Evolutionary conservation across 2,329 filamentous ascomycete genomes (phyloP).

Genomic region (Dothidotthia symphoricarpi): DNA sequence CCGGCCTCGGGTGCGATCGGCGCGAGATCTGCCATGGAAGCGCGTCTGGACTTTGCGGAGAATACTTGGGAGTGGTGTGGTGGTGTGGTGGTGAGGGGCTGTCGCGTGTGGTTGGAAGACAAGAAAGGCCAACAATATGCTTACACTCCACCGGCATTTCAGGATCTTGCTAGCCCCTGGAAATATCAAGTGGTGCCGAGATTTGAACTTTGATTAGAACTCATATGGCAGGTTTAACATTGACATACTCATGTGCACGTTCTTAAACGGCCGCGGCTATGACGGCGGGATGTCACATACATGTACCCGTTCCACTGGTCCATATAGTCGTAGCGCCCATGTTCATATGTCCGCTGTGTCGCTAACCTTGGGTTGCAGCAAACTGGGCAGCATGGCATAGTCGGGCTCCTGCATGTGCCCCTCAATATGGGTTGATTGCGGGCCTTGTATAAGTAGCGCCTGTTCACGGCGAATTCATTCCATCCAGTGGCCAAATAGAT

Average conservation of each 20-base stretch:
- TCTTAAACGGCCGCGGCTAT: conserved; percentile 24
- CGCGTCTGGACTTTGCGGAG: conserved; percentile 27
- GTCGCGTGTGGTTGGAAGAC: neutral
- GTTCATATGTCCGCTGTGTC: conserved; percentile 15
- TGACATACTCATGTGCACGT: neutral
- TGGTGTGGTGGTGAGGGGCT: conserved; percentile 24
- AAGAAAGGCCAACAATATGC: neutral
- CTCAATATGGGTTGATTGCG: conserved; percentile 11
- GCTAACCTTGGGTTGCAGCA: conserved; percentile 21
- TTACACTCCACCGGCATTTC: too few relatives aligned
- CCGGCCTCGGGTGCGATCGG: conserved; percentile 21
- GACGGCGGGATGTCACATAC: conserved; percentile 15
- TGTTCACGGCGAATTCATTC: too few relatives aligned
- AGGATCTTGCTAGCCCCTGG: too few relatives aligned
- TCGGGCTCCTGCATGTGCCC: conserved; percentile 13
- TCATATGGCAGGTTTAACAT: too few relatives aligned
- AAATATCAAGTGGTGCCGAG: too few relatives aligned
- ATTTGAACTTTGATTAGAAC: too few relatives aligned
- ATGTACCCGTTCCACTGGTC: conserved; percentile 26
- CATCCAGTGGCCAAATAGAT: too few relatives aligned
- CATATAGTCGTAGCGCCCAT: conserved; percentile 11
- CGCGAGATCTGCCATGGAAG: conserved; percentile 24
- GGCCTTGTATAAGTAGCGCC: neutral
- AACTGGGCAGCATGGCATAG: conserved; percentile 41
- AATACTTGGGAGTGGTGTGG: conserved; percentile 14